Conservation (phyloP, 2,329 filamentous ascomycete species). For the Camillea tinctor region DNA sequence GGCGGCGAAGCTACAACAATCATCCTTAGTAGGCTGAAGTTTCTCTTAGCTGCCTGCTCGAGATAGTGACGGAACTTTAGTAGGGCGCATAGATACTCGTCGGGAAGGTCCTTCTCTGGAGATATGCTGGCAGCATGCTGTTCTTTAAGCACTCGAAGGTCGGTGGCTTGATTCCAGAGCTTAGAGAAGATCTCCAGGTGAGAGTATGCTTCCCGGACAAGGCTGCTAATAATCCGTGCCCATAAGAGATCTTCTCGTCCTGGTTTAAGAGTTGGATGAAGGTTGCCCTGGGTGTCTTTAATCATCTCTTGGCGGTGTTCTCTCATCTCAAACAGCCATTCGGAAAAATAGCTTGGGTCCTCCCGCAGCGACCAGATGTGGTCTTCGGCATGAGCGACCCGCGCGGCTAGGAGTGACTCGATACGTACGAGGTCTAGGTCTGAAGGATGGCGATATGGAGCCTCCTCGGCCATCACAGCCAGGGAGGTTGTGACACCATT, state of each 20-base stretch:
- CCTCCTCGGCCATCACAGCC: conserved; percentile 43
- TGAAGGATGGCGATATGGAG: conserved; percentile 51
- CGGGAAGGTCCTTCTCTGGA: conserved; percentile 35
- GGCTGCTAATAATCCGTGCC: conserved; percentile 36
- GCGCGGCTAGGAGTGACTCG: conserved; percentile 42
- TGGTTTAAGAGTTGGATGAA: conserved; percentile 25
- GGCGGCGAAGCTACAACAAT: conserved; percentile 40
- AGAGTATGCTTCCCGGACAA: conserved; percentile 34
- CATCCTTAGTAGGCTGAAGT: conserved; percentile 27
- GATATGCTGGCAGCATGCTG: conserved; percentile 35
- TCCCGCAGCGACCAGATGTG: conserved; percentile 56
- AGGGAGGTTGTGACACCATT: conserved; percentile 37
- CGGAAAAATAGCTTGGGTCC: conserved; percentile 56
- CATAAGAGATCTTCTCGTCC: conserved; percentile 33
- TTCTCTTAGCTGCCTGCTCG: conserved; percentile 31
- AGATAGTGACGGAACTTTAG: conserved; percentile 41
- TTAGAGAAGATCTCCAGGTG: conserved; percentile 39
- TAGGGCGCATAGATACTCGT: conserved; percentile 38
- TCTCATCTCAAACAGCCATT: conserved; percentile 39
- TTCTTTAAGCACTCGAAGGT: conserved; percentile 29
- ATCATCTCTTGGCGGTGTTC: conserved; percentile 48
- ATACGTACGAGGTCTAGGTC: conserved; percentile 46
- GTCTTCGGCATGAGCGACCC: conserved; percentile 45
- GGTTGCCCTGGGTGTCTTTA: conserved; percentile 36
- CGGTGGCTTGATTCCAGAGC: conserved; percentile 33